Conservation (phyloP, 2,329 filamentous ascomycete genomes). For the Myriosclerotinia curreyana region DNA sequence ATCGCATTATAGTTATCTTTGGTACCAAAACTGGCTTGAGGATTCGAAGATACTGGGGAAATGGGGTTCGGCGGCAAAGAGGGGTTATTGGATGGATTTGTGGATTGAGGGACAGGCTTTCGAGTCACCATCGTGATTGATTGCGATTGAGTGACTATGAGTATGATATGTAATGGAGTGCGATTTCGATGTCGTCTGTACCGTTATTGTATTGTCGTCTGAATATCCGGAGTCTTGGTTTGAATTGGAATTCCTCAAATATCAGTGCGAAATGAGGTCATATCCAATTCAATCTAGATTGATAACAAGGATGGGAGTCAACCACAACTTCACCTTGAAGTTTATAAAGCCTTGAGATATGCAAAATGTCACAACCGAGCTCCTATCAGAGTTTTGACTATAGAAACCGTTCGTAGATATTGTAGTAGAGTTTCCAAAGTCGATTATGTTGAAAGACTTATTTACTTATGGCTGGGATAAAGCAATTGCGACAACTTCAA, state of each 20-base stretch:
- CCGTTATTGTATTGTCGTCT: neutral
- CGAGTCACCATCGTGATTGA: conserved; percentile 34
- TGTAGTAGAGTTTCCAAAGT: neutral
- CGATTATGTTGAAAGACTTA: conserved; percentile 1
- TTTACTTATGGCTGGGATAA: neutral
- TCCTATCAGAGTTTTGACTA: neutral
- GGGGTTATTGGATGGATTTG: conserved; percentile 20
- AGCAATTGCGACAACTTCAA: conserved; percentile 2
- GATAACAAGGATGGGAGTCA: neutral
- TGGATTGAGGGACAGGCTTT: conserved; percentile 33
- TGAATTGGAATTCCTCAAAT: neutral
- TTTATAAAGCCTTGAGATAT: neutral
- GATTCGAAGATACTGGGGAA: conserved; percentile 27
- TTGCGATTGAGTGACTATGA: neutral
- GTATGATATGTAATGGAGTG: neutral
- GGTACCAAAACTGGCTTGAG: conserved; percentile 23
- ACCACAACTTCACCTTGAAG: neutral
- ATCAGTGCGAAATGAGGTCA: conserved; percentile 14
- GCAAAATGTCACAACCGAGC: neutral
- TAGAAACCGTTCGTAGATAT: neutral
- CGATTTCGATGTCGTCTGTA: neutral
- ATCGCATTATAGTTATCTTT: conserved; percentile 27
- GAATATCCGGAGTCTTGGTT: neutral
- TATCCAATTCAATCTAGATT: conserved; percentile 4
- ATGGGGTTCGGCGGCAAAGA: conserved; percentile 33